Base-by-base conservation (phyloP, 441 rosid species). In the Adansonia gregorii region DNA sequence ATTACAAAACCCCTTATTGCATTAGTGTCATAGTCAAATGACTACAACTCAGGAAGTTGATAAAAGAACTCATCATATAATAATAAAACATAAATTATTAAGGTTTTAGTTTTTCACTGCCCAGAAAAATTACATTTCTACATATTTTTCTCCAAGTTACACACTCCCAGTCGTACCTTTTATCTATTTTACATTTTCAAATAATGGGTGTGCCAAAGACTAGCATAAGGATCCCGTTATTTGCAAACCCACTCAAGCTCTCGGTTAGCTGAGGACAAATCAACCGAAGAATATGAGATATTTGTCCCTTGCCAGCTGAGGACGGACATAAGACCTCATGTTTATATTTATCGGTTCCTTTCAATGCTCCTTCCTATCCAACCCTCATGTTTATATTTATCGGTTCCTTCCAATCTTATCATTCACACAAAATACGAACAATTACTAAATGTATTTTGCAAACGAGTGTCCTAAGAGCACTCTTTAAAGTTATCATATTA, bases 161-260 rank as follows among this genome's bases (percentile, higher is more conserved):
- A 61, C 8, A 15, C 43, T 31, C 9, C 17, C 2, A 63, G 8
- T 14, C 11, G 9, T 12, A 63, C 67, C 43, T 63, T 63, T 35
- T 63, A 17, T 63, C 43, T 31, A 22, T 63, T 63, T 63, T 63
- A 41, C 45, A 63, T 35, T 63, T 63, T 63, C 43, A 63, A 63
- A 63, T 61, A 61, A 31, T 5, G 41, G 3, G 67, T 5, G 43
- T 31, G 19, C 9, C 58, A 31, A 63, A 63, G 19, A 63, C 67
- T 63, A 12, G 65, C 24, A 60, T 4, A 31, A 63, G 45, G 19
- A 63, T 14, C 46, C 67, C 45, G 14, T 63, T 11, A 60, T 27
- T 27, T 63, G 43, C 19, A 35, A 6, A 19, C 24, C 1, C 20
- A 24, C 46, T 15, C 11, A 31, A 6, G 67, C 9, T 1, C 67